Percentiles rank a stretch among this genome's conserved stretches.
Evolutionary conservation across 352 stramenopile genomes (phyloP).

Genomic region (Phytopythium oedochilum): DNA sequence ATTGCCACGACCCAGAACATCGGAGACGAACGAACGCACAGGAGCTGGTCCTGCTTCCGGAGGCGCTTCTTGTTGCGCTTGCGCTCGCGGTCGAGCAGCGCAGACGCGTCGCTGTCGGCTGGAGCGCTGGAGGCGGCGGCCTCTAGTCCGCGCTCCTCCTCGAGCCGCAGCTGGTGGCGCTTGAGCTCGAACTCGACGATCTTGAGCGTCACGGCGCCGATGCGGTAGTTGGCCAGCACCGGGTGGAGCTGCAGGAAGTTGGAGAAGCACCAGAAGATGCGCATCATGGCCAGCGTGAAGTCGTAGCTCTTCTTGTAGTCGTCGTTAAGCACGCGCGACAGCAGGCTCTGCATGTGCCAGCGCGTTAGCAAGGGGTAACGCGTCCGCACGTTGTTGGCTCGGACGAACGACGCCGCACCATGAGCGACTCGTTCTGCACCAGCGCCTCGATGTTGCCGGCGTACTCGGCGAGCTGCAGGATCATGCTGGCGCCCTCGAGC

Average conservation of each 20-base stretch:
- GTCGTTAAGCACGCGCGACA: constrained; percentile 93
- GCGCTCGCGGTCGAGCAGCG: constrained; percentile 75
- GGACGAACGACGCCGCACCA: too few species aligned
- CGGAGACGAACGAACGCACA: constrained; percentile 50
- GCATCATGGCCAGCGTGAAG: constrained; percentile 93
- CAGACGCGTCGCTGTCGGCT: constrained; percentile 21
- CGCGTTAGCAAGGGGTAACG: too few species aligned
- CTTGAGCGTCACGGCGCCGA: constrained; percentile 92
- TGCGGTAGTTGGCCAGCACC: constrained; percentile 91
- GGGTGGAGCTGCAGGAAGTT: constrained; percentile 94
- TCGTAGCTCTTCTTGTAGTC: constrained; percentile 95
- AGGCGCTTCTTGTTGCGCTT: constrained; percentile 87
- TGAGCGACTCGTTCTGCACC: constrained; percentile 93
- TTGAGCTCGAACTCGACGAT: constrained; percentile 94
- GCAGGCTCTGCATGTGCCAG: constrained; percentile 46
- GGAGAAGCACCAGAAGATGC: constrained; percentile 94
- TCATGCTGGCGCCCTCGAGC: constrained; percentile 87
- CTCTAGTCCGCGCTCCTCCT: constrained; percentile 62
- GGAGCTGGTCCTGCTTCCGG: constrained; percentile 92
- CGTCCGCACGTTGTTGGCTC: too few species aligned
- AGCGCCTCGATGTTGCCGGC: constrained; percentile 89
- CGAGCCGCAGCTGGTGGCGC: constrained; percentile 71
- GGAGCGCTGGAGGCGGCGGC: constrained; percentile 9
- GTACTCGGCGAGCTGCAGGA: constrained; percentile 88
- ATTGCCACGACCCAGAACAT: too few species aligned